These are phyloP conservation scores for Jackrogersella minutella DNA, from an alignment of 495 filamentous ascomycete genomes.

Conservation along the genomic window DNA sequence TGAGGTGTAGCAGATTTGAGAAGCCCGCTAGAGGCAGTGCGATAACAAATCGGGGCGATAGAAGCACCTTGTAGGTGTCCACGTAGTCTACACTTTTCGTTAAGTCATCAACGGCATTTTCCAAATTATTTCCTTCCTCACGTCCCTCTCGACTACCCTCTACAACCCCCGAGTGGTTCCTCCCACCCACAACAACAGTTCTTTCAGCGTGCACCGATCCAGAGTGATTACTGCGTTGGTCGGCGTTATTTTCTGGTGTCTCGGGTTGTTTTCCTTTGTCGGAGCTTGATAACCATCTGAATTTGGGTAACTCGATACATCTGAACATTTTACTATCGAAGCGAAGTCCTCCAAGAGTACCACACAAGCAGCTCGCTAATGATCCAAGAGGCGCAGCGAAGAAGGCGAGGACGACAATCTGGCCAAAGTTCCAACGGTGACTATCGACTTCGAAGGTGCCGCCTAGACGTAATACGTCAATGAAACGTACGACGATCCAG, in stretches of 20 bases:
- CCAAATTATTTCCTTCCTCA: conserved; percentile 7
- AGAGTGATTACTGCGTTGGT: conserved; percentile 5
- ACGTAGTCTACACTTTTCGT: conserved; percentile 1
- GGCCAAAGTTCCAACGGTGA: conserved; percentile 28
- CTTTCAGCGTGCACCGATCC: background rate
- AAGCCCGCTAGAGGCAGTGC: conserved; percentile 33
- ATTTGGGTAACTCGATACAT: background rate
- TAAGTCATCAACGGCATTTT: conserved; percentile 2
- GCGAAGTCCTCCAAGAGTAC: conserved; percentile 4
- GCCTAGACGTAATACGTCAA: conserved; percentile 30
- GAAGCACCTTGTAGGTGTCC: conserved; percentile 26
- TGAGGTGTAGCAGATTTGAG: conserved; percentile 32
- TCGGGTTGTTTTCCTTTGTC: conserved; percentile 14
- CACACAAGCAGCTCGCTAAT: conserved; percentile 20
- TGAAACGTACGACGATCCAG: conserved; percentile 34
- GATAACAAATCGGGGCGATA: conserved; percentile 36
- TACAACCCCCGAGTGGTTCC: background rate
- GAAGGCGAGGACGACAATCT: conserved; percentile 29
- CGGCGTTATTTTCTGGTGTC: conserved; percentile 1
- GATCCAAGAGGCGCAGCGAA: conserved; percentile 31
- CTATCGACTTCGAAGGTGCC: conserved; percentile 17
- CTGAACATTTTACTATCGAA: background rate
- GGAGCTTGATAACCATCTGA: conserved; percentile 9
- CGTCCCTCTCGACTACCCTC: background rate
- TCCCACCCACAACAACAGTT: background rate